Percentiles rank a stretch among this genome's conserved stretches.
phyloP scores from a whole-genome alignment of 345 rosid species.

The Populus deltoides region DNA sequence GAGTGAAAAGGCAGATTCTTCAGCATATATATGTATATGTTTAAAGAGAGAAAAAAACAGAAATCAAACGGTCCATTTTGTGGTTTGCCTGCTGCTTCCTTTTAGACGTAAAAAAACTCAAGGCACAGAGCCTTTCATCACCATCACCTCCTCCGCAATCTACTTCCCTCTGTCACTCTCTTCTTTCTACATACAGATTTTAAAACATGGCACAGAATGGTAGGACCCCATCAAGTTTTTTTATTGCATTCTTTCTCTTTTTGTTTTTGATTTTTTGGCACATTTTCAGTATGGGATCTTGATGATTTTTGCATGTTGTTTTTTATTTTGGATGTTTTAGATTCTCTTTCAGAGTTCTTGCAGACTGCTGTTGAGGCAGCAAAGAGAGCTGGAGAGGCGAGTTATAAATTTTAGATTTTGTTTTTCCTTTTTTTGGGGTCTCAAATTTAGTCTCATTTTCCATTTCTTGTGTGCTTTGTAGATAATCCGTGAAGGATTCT shows the following conservation, averaged over 20 bases:
- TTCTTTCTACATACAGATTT: background rate
- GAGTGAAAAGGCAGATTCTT: background rate
- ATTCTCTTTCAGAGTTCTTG: conserved; percentile 53
- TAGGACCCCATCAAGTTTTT: conserved; percentile 7
- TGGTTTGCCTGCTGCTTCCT: background rate
- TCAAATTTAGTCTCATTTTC: background rate
- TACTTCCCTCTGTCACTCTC: background rate
- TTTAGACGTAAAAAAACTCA: background rate
- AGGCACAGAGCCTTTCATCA: background rate
- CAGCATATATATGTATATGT: background rate
- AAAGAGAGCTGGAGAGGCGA: conserved; percentile 77
- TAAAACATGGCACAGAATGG: conserved; percentile 56
- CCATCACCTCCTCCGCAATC: background rate
- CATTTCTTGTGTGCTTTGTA: conserved; percentile 17
- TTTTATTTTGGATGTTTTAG: conserved; percentile 30
- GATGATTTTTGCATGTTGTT: conserved; percentile 1
- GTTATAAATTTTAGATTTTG: background rate
- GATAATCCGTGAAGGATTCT: conserved; percentile 79
- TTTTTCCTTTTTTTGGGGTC: background rate
- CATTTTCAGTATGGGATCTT: background rate
- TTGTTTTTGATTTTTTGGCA: background rate
- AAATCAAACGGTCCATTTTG: background rate
- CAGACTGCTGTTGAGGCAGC: conserved; percentile 85
- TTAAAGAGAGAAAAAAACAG: background rate
- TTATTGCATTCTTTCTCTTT: background rate